Percentiles rank a stretch among this genome's conserved stretches.
Conservation (phyloP, 83 land plant species). For the Picea abies region DNA sequence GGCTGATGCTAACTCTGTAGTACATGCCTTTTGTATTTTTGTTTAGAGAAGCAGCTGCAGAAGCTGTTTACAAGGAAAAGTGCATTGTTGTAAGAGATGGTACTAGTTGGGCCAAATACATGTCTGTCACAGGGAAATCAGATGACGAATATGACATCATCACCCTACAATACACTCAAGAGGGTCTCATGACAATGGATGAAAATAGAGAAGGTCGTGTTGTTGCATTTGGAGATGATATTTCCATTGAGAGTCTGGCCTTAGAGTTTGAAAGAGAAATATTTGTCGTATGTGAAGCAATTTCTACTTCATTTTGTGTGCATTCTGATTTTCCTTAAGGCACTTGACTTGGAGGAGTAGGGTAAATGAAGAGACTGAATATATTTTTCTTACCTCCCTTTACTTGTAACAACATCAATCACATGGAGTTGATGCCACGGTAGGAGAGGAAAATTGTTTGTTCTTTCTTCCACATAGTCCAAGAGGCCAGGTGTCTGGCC, state of each 20-base stretch:
- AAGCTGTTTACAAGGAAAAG: constrained; percentile 38
- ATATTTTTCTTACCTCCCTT: background rate
- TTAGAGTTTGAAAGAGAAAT: constrained; percentile 34
- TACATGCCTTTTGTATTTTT: background rate
- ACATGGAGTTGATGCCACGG: constrained; percentile 21
- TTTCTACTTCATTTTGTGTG: background rate
- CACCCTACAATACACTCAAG: constrained; percentile 83
- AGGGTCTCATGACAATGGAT: constrained; percentile 48
- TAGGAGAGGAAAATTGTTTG: constrained; percentile 13
- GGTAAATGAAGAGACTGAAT: no score
- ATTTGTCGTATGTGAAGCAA: constrained; percentile 32
- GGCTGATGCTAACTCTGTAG: background rate
- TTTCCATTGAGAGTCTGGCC: constrained; percentile 39
- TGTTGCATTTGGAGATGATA: constrained; percentile 48
- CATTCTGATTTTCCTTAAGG: background rate
- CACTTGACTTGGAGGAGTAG: background rate
- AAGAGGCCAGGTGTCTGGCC: background rate
- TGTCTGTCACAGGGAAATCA: constrained; percentile 73
- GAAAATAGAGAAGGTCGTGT: constrained; percentile 37
- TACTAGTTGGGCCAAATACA: constrained; percentile 87
- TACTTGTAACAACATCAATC: constrained; percentile 8
- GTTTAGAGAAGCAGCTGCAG: constrained; percentile 35
- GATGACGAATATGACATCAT: constrained; percentile 86
- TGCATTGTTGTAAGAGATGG: constrained; percentile 41
- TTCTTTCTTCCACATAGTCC: constrained; percentile 28